Conservation (phyloP, 345 rosid genomes). For the Gynandropsis gynandra region DNA sequence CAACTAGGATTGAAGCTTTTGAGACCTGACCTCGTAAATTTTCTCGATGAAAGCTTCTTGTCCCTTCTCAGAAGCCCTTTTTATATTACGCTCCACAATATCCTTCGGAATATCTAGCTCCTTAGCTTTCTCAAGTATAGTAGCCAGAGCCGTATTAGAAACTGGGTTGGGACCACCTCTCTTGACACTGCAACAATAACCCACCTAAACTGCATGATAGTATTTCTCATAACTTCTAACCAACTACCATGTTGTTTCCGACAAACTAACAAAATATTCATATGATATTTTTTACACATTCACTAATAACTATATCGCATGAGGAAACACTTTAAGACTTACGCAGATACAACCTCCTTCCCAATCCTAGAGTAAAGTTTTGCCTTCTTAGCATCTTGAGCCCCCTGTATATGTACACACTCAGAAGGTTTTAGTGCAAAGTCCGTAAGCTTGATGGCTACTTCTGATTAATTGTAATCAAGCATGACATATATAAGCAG, state of each 20-base stretch:
- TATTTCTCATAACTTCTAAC: conserved; percentile 4
- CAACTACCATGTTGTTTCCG: conserved; percentile 6
- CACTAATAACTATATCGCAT: background rate
- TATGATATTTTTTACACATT: background rate
- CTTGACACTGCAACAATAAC: conserved; percentile 52
- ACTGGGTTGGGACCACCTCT: conserved; percentile 80
- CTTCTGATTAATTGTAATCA: background rate
- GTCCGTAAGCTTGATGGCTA: background rate
- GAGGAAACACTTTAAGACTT: conserved; percentile 31
- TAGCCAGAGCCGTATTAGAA: conserved; percentile 66
- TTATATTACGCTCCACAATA: conserved; percentile 83
- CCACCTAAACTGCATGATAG: conserved; percentile 3
- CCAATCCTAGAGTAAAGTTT: conserved; percentile 71
- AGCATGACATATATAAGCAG: too few relatives aligned
- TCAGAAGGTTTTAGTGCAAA: conserved; percentile 15
- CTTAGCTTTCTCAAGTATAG: conserved; percentile 78
- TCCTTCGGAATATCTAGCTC: conserved; percentile 92
- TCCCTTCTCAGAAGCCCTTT: conserved; percentile 84
- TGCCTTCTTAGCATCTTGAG: conserved; percentile 85
- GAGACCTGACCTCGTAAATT: conserved; percentile 64
- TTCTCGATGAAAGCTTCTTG: conserved; percentile 89
- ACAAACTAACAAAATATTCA: background rate
- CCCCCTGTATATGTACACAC: conserved; percentile 43
- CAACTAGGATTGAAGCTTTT: conserved; percentile 11
- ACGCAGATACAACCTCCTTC: conserved; percentile 91